Conservation (phyloP, 768 basidiomycete genomes). For the Plicaturopsis crispa region DNA sequence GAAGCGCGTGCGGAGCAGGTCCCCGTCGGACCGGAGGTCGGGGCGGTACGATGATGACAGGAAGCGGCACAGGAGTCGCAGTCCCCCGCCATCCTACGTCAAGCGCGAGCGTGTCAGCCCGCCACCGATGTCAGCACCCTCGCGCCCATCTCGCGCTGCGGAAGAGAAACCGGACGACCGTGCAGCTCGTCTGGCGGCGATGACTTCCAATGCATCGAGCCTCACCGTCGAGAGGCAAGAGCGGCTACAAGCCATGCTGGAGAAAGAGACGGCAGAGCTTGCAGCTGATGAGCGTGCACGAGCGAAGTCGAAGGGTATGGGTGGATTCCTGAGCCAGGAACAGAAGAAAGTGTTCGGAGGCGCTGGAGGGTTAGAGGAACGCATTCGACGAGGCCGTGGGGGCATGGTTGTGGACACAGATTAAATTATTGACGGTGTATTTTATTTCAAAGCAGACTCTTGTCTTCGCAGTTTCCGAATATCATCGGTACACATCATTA, state of each 20-base stretch:
- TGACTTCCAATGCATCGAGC: conserved; percentile 66
- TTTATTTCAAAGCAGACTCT: conserved; percentile 4
- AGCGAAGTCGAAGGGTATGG: conserved; percentile 69
- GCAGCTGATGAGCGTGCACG: conserved; percentile 66
- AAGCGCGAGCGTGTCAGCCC: conserved; percentile 22
- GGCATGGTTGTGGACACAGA: conserved; percentile 64
- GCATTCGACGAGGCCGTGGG: conserved; percentile 65
- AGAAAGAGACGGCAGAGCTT: conserved; percentile 71
- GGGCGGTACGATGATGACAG: conserved; percentile 26
- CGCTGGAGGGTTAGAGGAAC: conserved; percentile 68
- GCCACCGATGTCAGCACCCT: not conserved
- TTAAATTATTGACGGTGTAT: conserved; percentile 16
- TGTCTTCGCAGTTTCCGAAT: not conserved
- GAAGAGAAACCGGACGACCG: conserved; percentile 42
- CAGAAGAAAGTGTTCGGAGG: conserved; percentile 83
- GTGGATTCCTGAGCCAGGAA: conserved; percentile 74
- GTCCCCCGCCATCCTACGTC: conserved; percentile 12
- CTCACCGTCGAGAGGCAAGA: conserved; percentile 66
- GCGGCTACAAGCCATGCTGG: conserved; percentile 58
- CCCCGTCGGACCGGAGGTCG: conserved; percentile 12
- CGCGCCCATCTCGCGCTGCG: conserved; percentile 13
- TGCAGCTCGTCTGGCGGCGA: conserved; percentile 83
- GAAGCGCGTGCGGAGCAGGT: conserved; percentile 18
- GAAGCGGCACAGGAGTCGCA: conserved; percentile 31
- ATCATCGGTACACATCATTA: not conserved